phyloP scores from a whole-genome alignment of 2,329 filamentous ascomycete genomes.

The Epichloe gansuensis region DNA sequence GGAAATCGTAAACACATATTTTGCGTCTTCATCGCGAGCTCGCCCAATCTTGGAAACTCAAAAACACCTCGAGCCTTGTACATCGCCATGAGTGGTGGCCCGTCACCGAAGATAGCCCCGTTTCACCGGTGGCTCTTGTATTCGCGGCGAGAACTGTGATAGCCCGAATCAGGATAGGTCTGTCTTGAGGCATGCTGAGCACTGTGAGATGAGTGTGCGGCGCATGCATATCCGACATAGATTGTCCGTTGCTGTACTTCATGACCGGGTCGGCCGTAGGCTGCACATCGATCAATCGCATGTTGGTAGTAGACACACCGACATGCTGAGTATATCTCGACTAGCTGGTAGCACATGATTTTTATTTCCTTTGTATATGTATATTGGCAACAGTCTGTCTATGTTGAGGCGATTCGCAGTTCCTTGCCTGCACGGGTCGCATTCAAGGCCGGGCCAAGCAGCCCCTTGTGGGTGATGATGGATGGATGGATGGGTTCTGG shows the following conservation, averaged over 20 bases:
- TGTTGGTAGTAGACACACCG: conserved; percentile 81
- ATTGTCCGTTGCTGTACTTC: conserved; percentile 60
- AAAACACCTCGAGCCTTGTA: conserved; percentile 25
- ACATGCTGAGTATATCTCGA: conserved; percentile 79
- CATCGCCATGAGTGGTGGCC: conserved; percentile 29
- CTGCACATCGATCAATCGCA: conserved; percentile 67
- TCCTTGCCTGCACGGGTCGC: neutral
- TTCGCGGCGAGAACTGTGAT: conserved; percentile 36
- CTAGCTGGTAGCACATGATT: conserved; percentile 72
- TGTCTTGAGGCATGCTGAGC: conserved; percentile 27
- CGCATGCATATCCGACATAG: conserved; percentile 70
- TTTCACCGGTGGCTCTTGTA: conserved; percentile 38
- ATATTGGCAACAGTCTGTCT: neutral
- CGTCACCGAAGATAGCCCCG: conserved; percentile 36
- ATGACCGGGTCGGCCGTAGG: conserved; percentile 64
- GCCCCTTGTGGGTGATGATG: neutral
- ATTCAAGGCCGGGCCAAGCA: neutral
- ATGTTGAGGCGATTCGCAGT: neutral
- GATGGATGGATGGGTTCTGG: too few relatives aligned
- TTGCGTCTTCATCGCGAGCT: conserved; percentile 15
- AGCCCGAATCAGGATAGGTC: conserved; percentile 41
- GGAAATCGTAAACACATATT: conserved; percentile 13
- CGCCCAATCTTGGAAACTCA: conserved; percentile 33
- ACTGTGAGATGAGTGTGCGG: conserved; percentile 19
- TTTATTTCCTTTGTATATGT: conserved; percentile 11